phyloP scores from a whole-genome alignment of 148 eudicot species.

The Spergularia marina region DNA sequence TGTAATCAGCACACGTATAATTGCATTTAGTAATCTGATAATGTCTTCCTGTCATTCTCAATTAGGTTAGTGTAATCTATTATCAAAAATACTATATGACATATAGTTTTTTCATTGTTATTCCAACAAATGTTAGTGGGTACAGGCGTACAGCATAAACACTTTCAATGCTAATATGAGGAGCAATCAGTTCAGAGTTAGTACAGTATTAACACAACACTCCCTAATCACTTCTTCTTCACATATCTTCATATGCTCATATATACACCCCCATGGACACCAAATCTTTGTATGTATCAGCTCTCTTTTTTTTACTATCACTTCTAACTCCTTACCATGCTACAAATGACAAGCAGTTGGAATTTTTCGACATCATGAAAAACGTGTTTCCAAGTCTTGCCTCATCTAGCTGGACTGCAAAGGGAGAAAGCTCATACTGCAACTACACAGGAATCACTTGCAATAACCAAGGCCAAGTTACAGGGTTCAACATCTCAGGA shows the following conservation, averaged over 20 bases:
- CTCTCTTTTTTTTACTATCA: slow-evolving; percentile 32
- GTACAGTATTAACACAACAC: slow-evolving; percentile 6
- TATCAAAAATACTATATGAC: no score
- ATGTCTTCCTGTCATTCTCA: no score
- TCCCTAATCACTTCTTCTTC: slow-evolving; percentile 25
- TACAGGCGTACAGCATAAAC: slow-evolving; percentile 65
- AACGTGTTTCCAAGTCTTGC: slow-evolving; percentile 30
- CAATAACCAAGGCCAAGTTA: slow-evolving; percentile 44
- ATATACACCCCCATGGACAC: slow-evolving; percentile 40
- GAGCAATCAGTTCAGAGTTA: neutral
- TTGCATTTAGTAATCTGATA: no score
- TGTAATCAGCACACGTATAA: no score
- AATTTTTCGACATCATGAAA: slow-evolving; percentile 62
- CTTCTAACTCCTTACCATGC: slow-evolving; percentile 25
- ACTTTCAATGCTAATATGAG: slow-evolving; percentile 29
- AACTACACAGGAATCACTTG: slow-evolving; percentile 60
- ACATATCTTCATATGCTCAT: no score
- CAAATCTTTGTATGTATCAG: slow-evolving; percentile 23
- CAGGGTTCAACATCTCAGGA: slow-evolving; percentile 42
- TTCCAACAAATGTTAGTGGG: slow-evolving; percentile 46
- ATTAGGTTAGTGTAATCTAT: no score
- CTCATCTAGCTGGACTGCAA: slow-evolving; percentile 44
- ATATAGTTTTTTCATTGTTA: slow-evolving; percentile 12
- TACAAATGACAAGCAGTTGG: slow-evolving; percentile 37
- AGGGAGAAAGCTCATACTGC: slow-evolving; percentile 39